Evolutionary conservation across 1,139 yeast species (phyloP), one percentile per base, ranked within the genome.

Genomic region (Torulaspora globosa): DNA sequence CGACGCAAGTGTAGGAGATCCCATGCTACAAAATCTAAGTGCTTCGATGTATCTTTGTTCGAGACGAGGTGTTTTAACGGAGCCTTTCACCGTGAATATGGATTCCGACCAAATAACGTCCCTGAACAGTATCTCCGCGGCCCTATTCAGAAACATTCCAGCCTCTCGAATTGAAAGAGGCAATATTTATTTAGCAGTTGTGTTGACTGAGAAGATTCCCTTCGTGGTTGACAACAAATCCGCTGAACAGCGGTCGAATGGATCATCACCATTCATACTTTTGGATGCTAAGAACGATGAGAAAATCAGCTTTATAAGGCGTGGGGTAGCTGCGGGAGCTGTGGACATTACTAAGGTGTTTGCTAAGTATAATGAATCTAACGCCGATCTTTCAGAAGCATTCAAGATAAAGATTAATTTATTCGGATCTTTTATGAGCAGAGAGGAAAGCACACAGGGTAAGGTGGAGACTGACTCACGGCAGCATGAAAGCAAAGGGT

Each of bases 301-400:
- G 31, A 39, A 51, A 30, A 62, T 79, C n/a, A 66, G 67, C 41
- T 62, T 73, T 46, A 77, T 84, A 38, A 80, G 86, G 59, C 81
- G 83, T 60, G 96, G 96, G 49, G 79, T 88, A 14, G 95, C 94
- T 35, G 90, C 90, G 3, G 96, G 96, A 65, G 94, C 84, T 14
- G 79, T 90, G 36, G 95, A 88, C 67, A 82, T 88, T 46, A 80
- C 95, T 7, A 76, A 95, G 57, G 77, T 87, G 35, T 86, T 88
- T 60, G 77, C 88, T 18, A 74, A 78, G 54, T 79, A 78, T 53
- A 78, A 76, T 48, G 87, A 85, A 34, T 74, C 82, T 29, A 70
- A 79, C 46, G 67, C 74, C 14, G 58, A 56, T 31, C 67, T 81
- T 31, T 81, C 90, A 46, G 79, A 80, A 62, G 70, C 87, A 0